Evolutionary conservation across 75 land plant genomes (phyloP).

Genomic region (Pinus albicaulis): DNA sequence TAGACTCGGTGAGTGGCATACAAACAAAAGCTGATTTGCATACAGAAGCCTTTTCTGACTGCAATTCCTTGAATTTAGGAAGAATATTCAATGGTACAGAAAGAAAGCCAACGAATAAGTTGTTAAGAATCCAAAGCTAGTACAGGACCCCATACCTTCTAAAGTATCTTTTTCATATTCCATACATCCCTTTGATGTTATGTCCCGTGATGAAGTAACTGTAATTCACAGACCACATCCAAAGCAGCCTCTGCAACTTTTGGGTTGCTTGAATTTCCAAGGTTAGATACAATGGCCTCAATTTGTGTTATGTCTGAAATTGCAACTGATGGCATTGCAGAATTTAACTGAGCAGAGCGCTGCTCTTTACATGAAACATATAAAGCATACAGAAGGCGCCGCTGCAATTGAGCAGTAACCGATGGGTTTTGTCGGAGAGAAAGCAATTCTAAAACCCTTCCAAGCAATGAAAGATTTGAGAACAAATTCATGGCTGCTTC

Average conservation of each 20-base stretch:
- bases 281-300: slow-evolving; percentile 45
- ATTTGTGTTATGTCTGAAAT: slow-evolving; percentile 36
- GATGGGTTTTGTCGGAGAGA: slow-evolving; percentile 15
- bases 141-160: no score
- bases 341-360: slow-evolving; percentile 24
- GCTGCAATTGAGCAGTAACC: slow-evolving; percentile 31
- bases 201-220: slow-evolving; percentile 54
- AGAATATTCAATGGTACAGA: no score
- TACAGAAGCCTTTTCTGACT: no score
- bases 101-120: no score
- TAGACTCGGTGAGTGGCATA: no score
- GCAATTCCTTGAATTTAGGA: no score
- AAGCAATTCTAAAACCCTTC: slow-evolving; percentile 38
- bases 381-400: slow-evolving; percentile 66
- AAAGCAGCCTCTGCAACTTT: slow-evolving; percentile 65
- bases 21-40: no score
- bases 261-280: slow-evolving; percentile 54
- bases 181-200: slow-evolving; percentile 15
- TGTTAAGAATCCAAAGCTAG: no score
- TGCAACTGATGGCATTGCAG: slow-evolving; percentile 43
- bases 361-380: slow-evolving; percentile 68
- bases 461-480: slow-evolving; percentile 50
- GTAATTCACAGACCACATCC: slow-evolving; percentile 58
- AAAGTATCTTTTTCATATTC: no score
- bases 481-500: slow-evolving; percentile 66